A percentile compares a stretch with the other conserved stretches of the same genome.
These are phyloP conservation scores for Diaporthe ilicicola DNA, from an alignment of 2,329 filamentous ascomycete genomes.

Conservation along the genomic window DNA sequence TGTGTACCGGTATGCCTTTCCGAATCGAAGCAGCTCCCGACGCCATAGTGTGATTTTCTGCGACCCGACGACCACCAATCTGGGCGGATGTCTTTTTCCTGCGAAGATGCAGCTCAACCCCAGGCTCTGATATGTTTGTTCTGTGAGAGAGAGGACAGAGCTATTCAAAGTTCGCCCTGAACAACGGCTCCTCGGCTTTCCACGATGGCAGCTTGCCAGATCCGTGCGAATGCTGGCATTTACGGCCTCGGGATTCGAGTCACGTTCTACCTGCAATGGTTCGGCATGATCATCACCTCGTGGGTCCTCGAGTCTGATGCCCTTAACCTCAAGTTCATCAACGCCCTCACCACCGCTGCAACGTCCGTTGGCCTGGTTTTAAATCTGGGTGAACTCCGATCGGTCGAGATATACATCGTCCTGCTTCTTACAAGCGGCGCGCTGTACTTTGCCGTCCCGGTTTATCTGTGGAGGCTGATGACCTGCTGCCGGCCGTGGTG, in stretches of 20 bases:
- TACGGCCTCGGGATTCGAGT: constrained; percentile 33
- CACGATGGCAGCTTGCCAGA: constrained; percentile 27
- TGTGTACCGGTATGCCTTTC: neutral
- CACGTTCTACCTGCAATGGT: constrained; percentile 34
- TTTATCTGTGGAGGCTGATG: constrained; percentile 35
- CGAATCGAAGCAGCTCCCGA: neutral
- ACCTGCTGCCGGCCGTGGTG: constrained; percentile 37
- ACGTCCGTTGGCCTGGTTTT: constrained; percentile 26
- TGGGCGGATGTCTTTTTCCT: neutral
- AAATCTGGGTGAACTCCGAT: constrained; percentile 18
- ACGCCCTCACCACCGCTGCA: constrained; percentile 29
- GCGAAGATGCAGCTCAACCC: neutral
- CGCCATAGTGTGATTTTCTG: neutral
- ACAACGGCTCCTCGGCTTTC: neutral
- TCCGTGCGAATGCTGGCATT: constrained; percentile 9
- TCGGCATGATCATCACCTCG: constrained; percentile 29
- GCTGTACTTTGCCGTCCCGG: constrained; percentile 33
- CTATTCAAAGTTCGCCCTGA: neutral
- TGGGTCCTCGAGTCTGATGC: constrained; percentile 31
- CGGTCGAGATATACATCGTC: constrained; percentile 35
- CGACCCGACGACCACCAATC: neutral
- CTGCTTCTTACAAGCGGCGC: constrained; percentile 35
- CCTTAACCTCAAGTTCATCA: constrained; percentile 28
- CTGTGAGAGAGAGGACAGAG: neutral
- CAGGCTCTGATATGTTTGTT: neutral